Conservation (phyloP, 2,329 filamentous ascomycete genomes). For the Graphiopsis chlorocephala region DNA sequence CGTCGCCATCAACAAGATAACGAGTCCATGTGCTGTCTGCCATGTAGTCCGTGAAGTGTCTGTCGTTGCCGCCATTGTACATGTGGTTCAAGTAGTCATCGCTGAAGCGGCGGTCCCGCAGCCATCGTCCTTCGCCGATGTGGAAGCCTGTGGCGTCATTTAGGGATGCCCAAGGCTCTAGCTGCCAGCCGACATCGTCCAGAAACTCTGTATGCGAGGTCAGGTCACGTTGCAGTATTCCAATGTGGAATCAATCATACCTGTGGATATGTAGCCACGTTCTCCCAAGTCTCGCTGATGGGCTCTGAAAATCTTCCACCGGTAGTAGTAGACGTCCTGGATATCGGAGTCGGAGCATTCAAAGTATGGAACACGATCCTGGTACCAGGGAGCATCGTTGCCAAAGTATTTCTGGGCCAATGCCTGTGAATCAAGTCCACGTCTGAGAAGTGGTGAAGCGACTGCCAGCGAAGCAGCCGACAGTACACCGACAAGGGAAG, state of each 20-base stretch:
- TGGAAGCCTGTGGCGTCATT: slow-evolving; percentile 48
- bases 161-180: slow-evolving; percentile 42
- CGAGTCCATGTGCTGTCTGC: slow-evolving; percentile 41
- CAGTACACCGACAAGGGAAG: not conserved
- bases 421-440: slow-evolving; percentile 29
- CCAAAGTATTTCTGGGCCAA: slow-evolving; percentile 38
- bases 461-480: not conserved
- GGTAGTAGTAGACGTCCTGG: slow-evolving; percentile 47
- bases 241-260: not conserved
- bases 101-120: slow-evolving; percentile 44
- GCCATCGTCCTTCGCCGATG: slow-evolving; percentile 45
- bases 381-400: slow-evolving; percentile 43
- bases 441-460: slow-evolving; percentile 2
- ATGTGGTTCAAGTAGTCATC: slow-evolving; percentile 46
- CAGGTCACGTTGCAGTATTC: not conserved
- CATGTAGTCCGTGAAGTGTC: slow-evolving; percentile 47
- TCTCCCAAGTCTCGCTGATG: slow-evolving; percentile 45
- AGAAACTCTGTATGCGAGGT: slow-evolving; percentile 37
- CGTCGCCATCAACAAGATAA: slow-evolving; percentile 44
- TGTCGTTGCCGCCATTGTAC: slow-evolving; percentile 40
- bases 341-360: slow-evolving; percentile 39
- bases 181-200: slow-evolving; percentile 45
- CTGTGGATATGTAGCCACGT: slow-evolving; percentile 44
- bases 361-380: slow-evolving; percentile 40
- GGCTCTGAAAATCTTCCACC: slow-evolving; percentile 45